A percentile compares a stretch with the other conserved stretches of the same genome.
Conservation (phyloP, 148 eudicot species). For the Oxyria digyna region DNA sequence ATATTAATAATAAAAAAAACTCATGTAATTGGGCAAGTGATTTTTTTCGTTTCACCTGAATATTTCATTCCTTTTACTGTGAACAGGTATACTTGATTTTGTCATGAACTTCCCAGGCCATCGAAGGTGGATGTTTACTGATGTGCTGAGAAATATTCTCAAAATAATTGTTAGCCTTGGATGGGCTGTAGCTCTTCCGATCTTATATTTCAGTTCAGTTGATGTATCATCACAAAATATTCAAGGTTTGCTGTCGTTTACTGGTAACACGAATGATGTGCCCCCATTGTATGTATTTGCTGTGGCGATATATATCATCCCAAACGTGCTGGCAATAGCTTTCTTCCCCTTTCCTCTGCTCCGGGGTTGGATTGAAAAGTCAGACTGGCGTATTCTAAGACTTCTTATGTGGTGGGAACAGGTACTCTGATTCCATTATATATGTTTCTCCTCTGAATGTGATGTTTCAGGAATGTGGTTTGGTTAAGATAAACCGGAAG, state of each 20-base stretch:
- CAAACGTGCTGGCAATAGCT: conserved; percentile 64
- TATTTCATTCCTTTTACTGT: conserved; percentile 5
- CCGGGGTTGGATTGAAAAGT: conserved; percentile 87
- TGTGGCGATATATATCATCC: conserved; percentile 60
- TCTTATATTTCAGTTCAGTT: conserved; percentile 48
- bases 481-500: background rate
- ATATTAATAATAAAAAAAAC: too few relatives aligned
- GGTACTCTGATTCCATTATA: conserved; percentile 31
- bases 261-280: conserved; percentile 47
- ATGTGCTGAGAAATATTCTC: conserved; percentile 57
- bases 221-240: conserved; percentile 32
- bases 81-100: conserved; percentile 71
- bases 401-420: conserved; percentile 98
- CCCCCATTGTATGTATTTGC: conserved; percentile 68
- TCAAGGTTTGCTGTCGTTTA: conserved; percentile 37
- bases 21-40: background rate
- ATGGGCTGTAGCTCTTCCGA: conserved; percentile 67
- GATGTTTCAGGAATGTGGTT: background rate
- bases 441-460: background rate
- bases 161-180: conserved; percentile 67
- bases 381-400: conserved; percentile 86
- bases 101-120: conserved; percentile 63
- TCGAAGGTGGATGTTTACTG: conserved; percentile 73
- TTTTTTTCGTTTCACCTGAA: conserved; percentile 1
- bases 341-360: conserved; percentile 86